Evolutionary conservation across 225 moss, liverwort and hornwort species (phyloP).

Genomic region (Neckera pumila): DNA sequence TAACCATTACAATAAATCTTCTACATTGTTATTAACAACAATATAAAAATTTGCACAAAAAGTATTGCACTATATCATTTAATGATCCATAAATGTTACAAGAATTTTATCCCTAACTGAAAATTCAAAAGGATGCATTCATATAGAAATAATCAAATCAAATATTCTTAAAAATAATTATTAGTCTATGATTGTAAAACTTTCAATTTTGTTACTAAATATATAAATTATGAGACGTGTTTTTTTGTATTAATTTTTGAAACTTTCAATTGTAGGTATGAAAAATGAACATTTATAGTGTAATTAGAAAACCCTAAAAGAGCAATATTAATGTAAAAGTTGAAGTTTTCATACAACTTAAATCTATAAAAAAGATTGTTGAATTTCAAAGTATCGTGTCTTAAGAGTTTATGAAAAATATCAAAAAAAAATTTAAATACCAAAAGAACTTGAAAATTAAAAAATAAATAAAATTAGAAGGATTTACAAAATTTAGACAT

Average conservation of each 20-base stretch:
- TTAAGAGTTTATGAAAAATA: not conserved
- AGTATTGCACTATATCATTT: not conserved
- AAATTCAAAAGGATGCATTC: too few relatives aligned
- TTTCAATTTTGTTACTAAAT: not conserved
- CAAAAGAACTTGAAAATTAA: not conserved
- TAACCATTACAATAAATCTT: not conserved
- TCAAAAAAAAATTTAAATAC: not conserved
- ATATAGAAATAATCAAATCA: not conserved
- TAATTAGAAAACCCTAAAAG: not conserved
- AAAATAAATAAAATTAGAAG: not conserved
- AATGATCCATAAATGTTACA: not conserved
- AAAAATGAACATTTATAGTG: too few relatives aligned
- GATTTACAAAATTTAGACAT: not conserved
- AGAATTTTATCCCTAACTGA: not conserved
- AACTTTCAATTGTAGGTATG: not conserved
- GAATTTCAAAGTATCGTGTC: not conserved
- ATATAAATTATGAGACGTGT: rapidly evolving
- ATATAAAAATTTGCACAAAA: not conserved
- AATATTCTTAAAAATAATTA: not conserved
- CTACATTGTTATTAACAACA: not conserved
- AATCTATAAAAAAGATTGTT: not conserved
- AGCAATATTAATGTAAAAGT: not conserved
- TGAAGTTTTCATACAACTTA: not conserved
- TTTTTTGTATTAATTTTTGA: not conserved
- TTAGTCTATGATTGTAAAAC: not conserved